Evolutionary conservation across 345 rosid genomes (phyloP).

Genomic region (Eucalyptus erythrocorys): DNA sequence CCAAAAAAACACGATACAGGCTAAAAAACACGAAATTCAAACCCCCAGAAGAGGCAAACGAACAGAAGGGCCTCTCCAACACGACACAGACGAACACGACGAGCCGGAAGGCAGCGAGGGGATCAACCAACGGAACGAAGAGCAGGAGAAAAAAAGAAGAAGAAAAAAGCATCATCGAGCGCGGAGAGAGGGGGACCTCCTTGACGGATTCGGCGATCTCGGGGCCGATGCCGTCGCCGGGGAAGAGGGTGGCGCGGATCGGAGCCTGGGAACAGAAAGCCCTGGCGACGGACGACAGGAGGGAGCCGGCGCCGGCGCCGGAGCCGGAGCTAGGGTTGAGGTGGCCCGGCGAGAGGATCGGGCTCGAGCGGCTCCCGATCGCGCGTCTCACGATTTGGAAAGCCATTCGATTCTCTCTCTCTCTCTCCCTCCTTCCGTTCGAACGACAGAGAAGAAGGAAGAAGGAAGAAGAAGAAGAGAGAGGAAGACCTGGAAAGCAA

Average conservation of each 20-base stretch:
- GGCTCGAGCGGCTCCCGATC: slow-evolving; percentile 19
- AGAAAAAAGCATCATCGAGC: not conserved
- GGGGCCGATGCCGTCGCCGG: slow-evolving; percentile 99
- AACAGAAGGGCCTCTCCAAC: not conserved
- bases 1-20: not conserved
- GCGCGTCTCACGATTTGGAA: slow-evolving; percentile 31
- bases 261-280: slow-evolving; percentile 46
- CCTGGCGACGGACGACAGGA: slow-evolving; percentile 18
- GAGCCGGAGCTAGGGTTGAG: not conserved
- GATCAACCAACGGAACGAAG: not conserved
- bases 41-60: not conserved
- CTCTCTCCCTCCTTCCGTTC: not conserved
- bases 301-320: not conserved
- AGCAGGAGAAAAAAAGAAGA: not conserved
- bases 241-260: slow-evolving; percentile 89
- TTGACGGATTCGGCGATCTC: slow-evolving; percentile 98
- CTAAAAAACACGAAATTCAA: not conserved
- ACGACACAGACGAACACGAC: not conserved
- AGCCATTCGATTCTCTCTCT: slow-evolving; percentile 13
- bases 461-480: not conserved
- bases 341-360: slow-evolving; percentile 15
- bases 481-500: not conserved
- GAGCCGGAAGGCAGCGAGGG: not conserved
- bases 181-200: slow-evolving; percentile 23
- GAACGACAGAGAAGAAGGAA: not conserved